Conservation (phyloP, 2,329 filamentous ascomycete genomes). For the Talaromyces atroroseus region DNA sequence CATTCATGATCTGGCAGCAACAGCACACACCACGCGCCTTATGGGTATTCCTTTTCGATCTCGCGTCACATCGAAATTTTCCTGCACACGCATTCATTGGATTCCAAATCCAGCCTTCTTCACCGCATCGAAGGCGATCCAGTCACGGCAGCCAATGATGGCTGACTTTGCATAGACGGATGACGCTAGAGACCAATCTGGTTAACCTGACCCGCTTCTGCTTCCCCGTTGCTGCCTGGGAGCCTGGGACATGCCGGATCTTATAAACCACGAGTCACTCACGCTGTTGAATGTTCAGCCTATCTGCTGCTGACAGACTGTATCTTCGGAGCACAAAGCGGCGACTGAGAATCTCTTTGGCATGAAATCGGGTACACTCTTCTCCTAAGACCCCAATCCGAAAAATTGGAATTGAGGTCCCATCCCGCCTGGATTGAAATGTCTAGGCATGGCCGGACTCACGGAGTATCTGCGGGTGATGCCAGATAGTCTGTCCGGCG, state of each 20-base stretch:
- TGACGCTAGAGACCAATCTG: neutral
- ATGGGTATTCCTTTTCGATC: neutral
- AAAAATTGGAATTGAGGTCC: neutral
- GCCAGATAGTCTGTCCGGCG: neutral
- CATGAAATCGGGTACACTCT: neutral
- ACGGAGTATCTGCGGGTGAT: neutral
- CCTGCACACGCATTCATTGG: neutral
- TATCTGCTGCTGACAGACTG: too few species aligned
- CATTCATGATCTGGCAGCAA: neutral
- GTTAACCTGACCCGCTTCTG: neutral
- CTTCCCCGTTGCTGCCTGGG: constrained; percentile 1
- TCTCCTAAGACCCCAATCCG: neutral
- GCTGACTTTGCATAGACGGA: neutral
- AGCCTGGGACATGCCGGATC: neutral
- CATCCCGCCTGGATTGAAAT: neutral
- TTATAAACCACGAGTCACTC: neutral
- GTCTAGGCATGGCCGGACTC: neutral
- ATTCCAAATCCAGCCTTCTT: constrained; percentile 11
- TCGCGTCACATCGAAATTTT: constrained; percentile 1
- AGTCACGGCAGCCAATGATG: constrained; percentile 6
- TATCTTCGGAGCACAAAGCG: neutral
- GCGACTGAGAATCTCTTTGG: neutral
- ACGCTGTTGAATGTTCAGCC: too few species aligned
- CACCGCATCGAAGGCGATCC: constrained; percentile 27
- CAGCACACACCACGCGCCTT: neutral